Evolutionary conservation across 2,329 filamentous ascomycete genomes (phyloP), one percentile per base, ranked within the genome.

Genomic region (Aspergillus arachidicola): DNA sequence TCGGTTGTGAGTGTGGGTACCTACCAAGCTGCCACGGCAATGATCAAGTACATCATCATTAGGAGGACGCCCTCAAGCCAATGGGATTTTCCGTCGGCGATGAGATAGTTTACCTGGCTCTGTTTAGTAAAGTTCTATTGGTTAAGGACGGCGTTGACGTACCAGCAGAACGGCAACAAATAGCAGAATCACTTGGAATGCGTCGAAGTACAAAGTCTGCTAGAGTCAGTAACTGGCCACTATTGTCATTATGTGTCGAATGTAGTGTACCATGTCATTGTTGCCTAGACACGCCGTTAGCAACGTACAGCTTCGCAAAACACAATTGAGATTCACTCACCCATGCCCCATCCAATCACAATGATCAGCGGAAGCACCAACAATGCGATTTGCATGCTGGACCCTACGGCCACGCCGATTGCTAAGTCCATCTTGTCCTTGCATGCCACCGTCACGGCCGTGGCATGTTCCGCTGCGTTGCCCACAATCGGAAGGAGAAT

Each of bases 141-240:
- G 9, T 7, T 30, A 41, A 7, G 7, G 23, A 23, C 16, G 26
- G 3, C 7, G 14, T 11, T 57, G 19, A 67, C 74, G 57, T 71
- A 78, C 81, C 64, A 83, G 68, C 32, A 83, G 71, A 23, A 83
- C 79, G n/a, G 80, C 77, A 28, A 89, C 83, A 64, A 89, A 89
- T 1, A 89, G 76, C 1, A 86, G 78, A 2, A 84, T 90, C 16
- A 97, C 89, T 79, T 97, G 92, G 82, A 97, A 97, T 0, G 89
- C 89, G 73, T 96, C 92, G 75, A 97, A 95, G 75, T 90, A 90
- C 6, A 96, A 85, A 23, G 89, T 92, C 77, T 78, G 57, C 32
- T 32, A 56, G 28, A 57, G 41, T 70, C 63, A 73, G 67, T 64
- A 53, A 45, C 21, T 16, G 10, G 19, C 38, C 26, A 19, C 26